Percentiles rank a stretch among this genome's conserved stretches.
Evolutionary conservation across 2,329 filamentous ascomycete genomes (phyloP).

Genomic region (Calonectria pseudoturangicola): DNA sequence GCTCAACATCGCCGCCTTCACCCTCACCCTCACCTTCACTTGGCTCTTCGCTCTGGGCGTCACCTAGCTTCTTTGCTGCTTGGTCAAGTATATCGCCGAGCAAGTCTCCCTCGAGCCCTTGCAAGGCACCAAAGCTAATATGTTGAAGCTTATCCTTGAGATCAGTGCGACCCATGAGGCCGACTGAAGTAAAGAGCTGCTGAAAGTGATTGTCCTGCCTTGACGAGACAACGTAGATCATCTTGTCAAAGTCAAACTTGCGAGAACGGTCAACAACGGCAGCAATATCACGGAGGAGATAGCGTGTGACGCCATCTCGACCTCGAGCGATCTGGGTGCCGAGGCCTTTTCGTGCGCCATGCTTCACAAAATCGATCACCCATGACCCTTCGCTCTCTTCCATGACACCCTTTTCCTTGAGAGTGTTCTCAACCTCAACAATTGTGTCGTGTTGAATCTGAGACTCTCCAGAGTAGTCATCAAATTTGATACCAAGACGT

Average conservation of each 20-base stretch:
- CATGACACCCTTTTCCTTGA: constrained; percentile 75
- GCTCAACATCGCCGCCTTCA: not conserved
- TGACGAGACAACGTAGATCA: constrained; percentile 85
- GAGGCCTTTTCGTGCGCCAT: constrained; percentile 80
- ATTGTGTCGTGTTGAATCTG: constrained; percentile 72
- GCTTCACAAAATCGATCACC: constrained; percentile 81
- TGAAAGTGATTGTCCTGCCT: constrained; percentile 82
- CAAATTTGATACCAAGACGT: constrained; percentile 72
- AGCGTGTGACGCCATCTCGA: constrained; percentile 62
- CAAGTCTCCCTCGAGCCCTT: constrained; percentile 66
- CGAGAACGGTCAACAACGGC: constrained; percentile 78
- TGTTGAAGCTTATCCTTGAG: constrained; percentile 57
- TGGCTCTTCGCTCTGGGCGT: constrained; percentile 21
- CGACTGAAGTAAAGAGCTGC: constrained; percentile 54
- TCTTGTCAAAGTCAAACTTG: constrained; percentile 80
- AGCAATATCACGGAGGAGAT: constrained; percentile 83
- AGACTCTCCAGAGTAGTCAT: constrained; percentile 80
- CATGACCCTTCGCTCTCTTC: constrained; percentile 79
- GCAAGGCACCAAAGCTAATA: constrained; percentile 64
- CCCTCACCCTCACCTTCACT: not conserved
- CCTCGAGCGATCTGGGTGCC: constrained; percentile 80
- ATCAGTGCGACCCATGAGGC: constrained; percentile 57
- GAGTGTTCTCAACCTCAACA: constrained; percentile 72
- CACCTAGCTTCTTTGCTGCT: constrained; percentile 18
- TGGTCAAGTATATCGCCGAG: constrained; percentile 36